Percentiles rank a stretch among this genome's conserved stretches.
Evolutionary conservation across 441 rosid genomes (phyloP).

Genomic region (Syzygium malaccense): DNA sequence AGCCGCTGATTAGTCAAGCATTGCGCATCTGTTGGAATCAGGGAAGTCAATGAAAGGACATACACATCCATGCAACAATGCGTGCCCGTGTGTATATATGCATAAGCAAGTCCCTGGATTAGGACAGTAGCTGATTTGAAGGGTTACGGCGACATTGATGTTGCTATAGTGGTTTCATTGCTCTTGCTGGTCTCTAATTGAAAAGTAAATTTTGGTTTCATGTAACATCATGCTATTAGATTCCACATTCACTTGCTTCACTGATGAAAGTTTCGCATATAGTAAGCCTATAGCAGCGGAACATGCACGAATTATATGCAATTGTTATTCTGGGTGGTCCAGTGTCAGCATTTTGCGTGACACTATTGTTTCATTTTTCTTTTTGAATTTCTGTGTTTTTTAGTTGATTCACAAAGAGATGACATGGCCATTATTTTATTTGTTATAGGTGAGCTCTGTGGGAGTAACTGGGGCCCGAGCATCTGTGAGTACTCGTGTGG

Average conservation of each 20-base stretch:
- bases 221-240: background rate
- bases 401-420: background rate
- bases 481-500: constrained; percentile 58
- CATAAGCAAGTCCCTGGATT: background rate
- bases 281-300: background rate
- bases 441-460: constrained; percentile 60
- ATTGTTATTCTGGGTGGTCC: background rate
- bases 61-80: background rate
- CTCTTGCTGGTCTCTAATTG: background rate
- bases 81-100: background rate
- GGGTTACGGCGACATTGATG: background rate
- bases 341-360: background rate
- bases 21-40: background rate
- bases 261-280: background rate
- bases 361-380: background rate
- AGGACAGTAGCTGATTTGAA: background rate
- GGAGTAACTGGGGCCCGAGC: constrained; percentile 94
- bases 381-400: background rate
- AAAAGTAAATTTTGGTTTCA: background rate
- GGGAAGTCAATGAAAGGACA: background rate
- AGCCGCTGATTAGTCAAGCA: background rate
- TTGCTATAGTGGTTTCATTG: background rate
- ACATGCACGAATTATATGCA: background rate
- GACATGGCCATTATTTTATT: background rate
- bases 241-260: background rate